phyloP scores from a whole-genome alignment of 768 basidiomycete genomes.

The Agrocybe praecox region DNA sequence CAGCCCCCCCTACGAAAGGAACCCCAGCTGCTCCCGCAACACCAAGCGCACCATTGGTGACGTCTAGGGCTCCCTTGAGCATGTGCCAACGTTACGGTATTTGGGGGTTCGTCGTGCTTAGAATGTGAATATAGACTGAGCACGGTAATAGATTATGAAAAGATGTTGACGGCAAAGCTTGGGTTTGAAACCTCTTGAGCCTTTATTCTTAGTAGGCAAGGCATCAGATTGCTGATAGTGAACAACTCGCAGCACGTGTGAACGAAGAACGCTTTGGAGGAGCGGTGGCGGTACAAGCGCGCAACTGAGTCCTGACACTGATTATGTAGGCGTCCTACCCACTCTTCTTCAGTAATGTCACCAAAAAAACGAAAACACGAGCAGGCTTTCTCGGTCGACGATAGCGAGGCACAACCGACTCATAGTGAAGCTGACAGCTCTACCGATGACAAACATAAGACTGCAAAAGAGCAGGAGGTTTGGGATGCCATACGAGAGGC shows the following conservation, averaged over 20 bases:
- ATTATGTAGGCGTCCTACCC: not conserved
- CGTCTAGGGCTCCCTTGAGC: conserved; percentile 19
- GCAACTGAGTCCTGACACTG: not conserved
- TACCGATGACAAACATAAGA: conserved; percentile 19
- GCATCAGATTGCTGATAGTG: not conserved
- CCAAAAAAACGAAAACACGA: conserved; percentile 52
- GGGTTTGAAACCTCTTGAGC: too few species aligned
- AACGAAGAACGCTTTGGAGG: not conserved
- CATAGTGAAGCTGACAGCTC: conserved; percentile 28
- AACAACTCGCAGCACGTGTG: not conserved
- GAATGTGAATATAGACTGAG: not conserved
- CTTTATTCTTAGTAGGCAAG: too few species aligned
- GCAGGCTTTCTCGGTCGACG: conserved; percentile 36
- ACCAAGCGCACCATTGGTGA: conserved; percentile 34
- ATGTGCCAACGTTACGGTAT: conserved; percentile 3
- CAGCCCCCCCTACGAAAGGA: conserved; percentile 47
- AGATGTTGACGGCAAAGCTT: too few species aligned
- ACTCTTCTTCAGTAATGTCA: conserved; percentile 25
- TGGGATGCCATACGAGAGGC: conserved; percentile 82
- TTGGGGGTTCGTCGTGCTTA: too few species aligned
- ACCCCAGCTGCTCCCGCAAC: conserved; percentile 47
- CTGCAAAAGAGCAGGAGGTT: conserved; percentile 61
- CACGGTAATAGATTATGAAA: too few species aligned
- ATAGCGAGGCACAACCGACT: conserved; percentile 14
- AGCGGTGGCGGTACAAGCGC: too few species aligned